These are phyloP conservation scores for Eutypa lata DNA, from an alignment of 2,329 filamentous ascomycete genomes.

Conservation along the genomic window DNA sequence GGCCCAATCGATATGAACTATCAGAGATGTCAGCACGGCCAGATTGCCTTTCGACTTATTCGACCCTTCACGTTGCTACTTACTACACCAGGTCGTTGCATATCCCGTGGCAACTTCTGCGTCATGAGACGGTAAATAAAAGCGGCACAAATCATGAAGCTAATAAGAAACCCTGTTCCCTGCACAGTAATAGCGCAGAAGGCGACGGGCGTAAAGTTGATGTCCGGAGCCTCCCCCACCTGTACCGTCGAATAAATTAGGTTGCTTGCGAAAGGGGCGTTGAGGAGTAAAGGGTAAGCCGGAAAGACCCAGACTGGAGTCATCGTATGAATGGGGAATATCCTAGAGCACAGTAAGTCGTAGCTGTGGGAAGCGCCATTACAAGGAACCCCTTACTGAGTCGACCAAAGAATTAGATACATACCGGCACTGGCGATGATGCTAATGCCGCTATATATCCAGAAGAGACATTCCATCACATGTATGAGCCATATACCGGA, in stretches of 20 bases:
- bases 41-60: background rate
- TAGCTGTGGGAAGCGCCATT: conserved; percentile 14
- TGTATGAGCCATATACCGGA: conserved; percentile 59
- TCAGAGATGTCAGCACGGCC: conserved; percentile 1
- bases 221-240: conserved; percentile 19
- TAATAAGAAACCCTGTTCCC: conserved; percentile 54
- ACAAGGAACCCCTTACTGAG: no score
- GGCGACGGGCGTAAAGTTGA: conserved; percentile 45
- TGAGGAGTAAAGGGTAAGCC: conserved; percentile 75
- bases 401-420: conserved; percentile 70
- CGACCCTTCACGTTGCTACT: conserved; percentile 8
- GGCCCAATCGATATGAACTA: conserved; percentile 80
- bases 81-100: conserved; percentile 70
- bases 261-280: conserved; percentile 68
- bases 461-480: conserved; percentile 66
- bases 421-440: conserved; percentile 65
- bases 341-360: conserved; percentile 29
- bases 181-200: conserved; percentile 49
- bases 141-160: conserved; percentile 77
- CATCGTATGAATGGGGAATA: conserved; percentile 73
- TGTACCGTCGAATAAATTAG: conserved; percentile 41
- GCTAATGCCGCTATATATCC: conserved; percentile 69
- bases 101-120: conserved; percentile 75
- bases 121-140: conserved; percentile 88
- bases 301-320: conserved; percentile 88